A percentile compares a stretch with the other conserved stretches of the same genome.
Conservation (phyloP, 495 filamentous ascomycete species). For the Penicillium argentinense region DNA sequence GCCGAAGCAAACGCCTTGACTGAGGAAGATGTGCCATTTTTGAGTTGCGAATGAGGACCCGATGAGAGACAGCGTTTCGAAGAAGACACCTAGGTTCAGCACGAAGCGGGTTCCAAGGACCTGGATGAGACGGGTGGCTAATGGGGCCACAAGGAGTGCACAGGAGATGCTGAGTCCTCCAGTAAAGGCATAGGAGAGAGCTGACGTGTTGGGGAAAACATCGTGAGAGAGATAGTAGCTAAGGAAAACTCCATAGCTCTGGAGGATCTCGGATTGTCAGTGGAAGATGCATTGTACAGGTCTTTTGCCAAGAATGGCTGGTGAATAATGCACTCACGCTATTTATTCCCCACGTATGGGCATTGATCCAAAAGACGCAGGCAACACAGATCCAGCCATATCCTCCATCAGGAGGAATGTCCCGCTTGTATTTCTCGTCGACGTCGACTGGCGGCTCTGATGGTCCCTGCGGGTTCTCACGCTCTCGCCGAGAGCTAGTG, state of each 20-base stretch:
- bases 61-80: slow-evolving; percentile 62
- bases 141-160: slow-evolving; percentile 62
- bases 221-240: slow-evolving; percentile 64
- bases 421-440: slow-evolving; percentile 33
- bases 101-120: slow-evolving; percentile 53
- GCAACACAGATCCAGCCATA: slow-evolving; percentile 57
- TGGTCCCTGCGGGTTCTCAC: slow-evolving; percentile 3
- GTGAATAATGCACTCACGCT: slow-evolving; percentile 40
- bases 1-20: slow-evolving; percentile 76
- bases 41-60: slow-evolving; percentile 65
- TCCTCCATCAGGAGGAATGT: slow-evolving; percentile 52
- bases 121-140: slow-evolving; percentile 61
- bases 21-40: slow-evolving; percentile 74
- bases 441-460: slow-evolving; percentile 11
- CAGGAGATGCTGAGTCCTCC: slow-evolving; percentile 68
- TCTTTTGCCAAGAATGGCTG: no score
- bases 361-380: slow-evolving; percentile 53
- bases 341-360: slow-evolving; percentile 57
- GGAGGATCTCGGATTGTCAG: slow-evolving; percentile 8
- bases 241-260: slow-evolving; percentile 68
- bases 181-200: slow-evolving; percentile 68
- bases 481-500: slow-evolving; percentile 4
- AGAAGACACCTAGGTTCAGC: slow-evolving; percentile 58
- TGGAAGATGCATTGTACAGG: neutral
- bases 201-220: slow-evolving; percentile 56